Evolutionary conservation across 495 filamentous ascomycete species (phyloP), one percentile per base, ranked within the genome.

Genomic region (Aspergillus hancockii): DNA sequence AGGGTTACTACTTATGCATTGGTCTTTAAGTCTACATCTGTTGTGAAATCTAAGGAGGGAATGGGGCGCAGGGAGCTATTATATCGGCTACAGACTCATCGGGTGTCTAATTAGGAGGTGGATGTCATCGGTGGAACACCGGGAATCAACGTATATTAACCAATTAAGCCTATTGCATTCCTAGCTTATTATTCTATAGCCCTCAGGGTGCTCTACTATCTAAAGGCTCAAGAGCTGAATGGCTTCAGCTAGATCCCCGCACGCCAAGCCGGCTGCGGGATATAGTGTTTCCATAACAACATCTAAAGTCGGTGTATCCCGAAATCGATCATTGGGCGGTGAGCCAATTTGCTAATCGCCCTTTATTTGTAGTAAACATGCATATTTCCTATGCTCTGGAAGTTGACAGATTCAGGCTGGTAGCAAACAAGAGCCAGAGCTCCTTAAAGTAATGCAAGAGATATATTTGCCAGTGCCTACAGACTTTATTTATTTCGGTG

Each of bases 221-320:
- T 36, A 36, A 36, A 36, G 32, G 32, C 32, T 36, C 32, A 9
- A 8, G 32, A 36, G 13, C 32, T 36, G 4, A 36, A 36, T 36
- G 32, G 32, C 32, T 36, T 14, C 32, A 36, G 13, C 10, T 36
- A 36, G 32, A 36, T 36, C 32, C 32, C 32, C 38, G 38, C 38
- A 41, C 16, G 16, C 38, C 38, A 41, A 41, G 38, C 38, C 38
- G 14, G 38, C 38, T 41, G 14, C 38, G 38, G 38, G 16, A 41
- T 41, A 41, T 41, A 41, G 38, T 41, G 38, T 41, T 41, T 41
- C 38, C 38, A n/a, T 41, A 41, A 41, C 38, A 16, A n/a, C n/a
- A n/a, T n/a, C n/a, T n/a, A n/a, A n/a, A n/a, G n/a, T n/a, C n/a
- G n/a, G n/a, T n/a, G n/a, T n/a, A n/a, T n/a, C n/a, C n/a, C n/a